Evolutionary conservation across 176 grass and related monocot genomes (phyloP).

Genomic region (Bromus sterilis): DNA sequence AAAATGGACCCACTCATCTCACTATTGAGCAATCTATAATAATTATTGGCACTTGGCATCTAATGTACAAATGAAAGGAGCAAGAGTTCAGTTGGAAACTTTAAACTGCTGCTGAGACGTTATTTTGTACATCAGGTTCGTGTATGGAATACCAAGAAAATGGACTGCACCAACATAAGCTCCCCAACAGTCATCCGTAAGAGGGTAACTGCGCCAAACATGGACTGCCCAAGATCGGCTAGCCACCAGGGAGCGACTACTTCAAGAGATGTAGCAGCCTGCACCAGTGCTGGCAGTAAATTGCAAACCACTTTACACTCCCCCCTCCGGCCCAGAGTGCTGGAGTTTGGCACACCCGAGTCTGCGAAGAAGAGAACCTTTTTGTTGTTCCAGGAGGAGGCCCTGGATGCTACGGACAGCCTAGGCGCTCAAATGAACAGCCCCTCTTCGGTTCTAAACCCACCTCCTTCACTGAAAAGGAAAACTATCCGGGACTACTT

Average conservation of each 20-base stretch:
- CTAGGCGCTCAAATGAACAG: constrained; percentile 39
- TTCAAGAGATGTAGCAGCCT: constrained; percentile 28
- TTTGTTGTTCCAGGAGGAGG: constrained; percentile 40
- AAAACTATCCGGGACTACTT: constrained; percentile 95
- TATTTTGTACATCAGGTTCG: constrained; percentile 52
- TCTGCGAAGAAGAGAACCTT: constrained; percentile 67
- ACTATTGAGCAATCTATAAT: neutral
- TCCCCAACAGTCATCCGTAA: constrained; percentile 64
- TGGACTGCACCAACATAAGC: constrained; percentile 37
- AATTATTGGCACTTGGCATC: neutral
- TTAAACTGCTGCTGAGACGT: constrained; percentile 5
- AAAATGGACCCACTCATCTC: neutral
- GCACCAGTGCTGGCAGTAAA: constrained; percentile 5
- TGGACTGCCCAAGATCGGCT: constrained; percentile 29
- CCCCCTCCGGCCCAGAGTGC: constrained; percentile 39
- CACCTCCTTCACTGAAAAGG: constrained; percentile 75
- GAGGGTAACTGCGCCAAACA: constrained; percentile 55
- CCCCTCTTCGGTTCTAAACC: constrained; percentile 83
- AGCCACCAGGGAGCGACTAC: constrained; percentile 29
- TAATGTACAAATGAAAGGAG: neutral
- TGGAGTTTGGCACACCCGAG: constrained; percentile 70
- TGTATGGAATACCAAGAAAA: constrained; percentile 67
- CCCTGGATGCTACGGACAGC: constrained; percentile 29
- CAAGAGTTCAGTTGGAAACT: neutral
- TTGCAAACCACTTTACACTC: constrained; percentile 17